These are phyloP conservation scores for Pleurotus sapidus DNA, from an alignment of 768 basidiomycete genomes.

Conservation along the genomic window DNA sequence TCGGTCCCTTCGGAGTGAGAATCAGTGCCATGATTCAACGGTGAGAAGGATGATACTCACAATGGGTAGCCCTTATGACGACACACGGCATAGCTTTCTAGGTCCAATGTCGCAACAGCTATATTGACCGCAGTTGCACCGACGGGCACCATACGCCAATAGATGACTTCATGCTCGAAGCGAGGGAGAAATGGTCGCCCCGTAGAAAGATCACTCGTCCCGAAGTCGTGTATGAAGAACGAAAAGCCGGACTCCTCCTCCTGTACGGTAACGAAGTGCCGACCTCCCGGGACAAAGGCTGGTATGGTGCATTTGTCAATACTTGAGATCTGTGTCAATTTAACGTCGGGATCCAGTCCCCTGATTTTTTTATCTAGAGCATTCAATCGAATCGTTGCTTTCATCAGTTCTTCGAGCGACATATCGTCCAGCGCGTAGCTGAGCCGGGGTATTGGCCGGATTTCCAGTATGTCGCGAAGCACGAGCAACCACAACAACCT, in stretches of 20 bases:
- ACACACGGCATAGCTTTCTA: too few relatives aligned
- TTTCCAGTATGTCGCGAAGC: not conserved
- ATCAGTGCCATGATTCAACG: too few relatives aligned
- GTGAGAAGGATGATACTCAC: too few relatives aligned
- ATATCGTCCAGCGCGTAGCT: not conserved
- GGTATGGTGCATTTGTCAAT: too few relatives aligned
- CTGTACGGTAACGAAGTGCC: not conserved
- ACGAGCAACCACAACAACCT: not conserved
- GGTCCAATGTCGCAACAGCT: too few relatives aligned
- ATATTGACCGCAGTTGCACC: too few relatives aligned
- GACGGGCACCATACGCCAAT: not conserved
- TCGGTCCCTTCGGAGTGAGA: too few relatives aligned
- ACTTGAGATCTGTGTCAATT: not conserved
- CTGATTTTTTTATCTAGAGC: not conserved
- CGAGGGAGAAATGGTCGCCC: not conserved
- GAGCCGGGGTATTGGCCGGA: not conserved
- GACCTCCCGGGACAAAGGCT: not conserved
- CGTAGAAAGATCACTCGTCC: not conserved
- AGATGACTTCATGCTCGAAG: not conserved
- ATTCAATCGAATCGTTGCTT: not conserved
- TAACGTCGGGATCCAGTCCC: not conserved
- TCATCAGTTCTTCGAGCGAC: not conserved
- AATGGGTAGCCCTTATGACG: too few relatives aligned
- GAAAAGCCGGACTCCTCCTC: too few relatives aligned
- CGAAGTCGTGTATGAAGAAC: not conserved